phyloP scores from a whole-genome alignment of 75 land plant genomes.

The Azolla pinnata region DNA sequence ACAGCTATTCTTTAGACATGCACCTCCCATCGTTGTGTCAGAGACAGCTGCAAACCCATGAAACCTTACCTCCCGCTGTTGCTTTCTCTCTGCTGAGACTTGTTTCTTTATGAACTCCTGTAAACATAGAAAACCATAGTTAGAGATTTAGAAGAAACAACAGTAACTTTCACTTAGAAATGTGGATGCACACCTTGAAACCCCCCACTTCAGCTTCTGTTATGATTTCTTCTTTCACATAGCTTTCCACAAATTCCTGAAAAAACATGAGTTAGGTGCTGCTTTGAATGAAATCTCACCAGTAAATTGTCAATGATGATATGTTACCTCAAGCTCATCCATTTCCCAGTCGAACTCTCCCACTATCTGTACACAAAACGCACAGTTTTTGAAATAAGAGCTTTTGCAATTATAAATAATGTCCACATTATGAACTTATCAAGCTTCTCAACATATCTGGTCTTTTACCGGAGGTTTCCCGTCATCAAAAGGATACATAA shows the following conservation, averaged over 20 bases:
- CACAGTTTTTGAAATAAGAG: neutral
- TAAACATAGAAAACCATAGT: slow-evolving; percentile 7
- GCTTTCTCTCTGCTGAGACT: slow-evolving; percentile 51
- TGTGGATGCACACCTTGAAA: slow-evolving; percentile 49
- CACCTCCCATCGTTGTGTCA: neutral
- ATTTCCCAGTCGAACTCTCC: slow-evolving; percentile 86
- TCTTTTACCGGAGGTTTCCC: slow-evolving; percentile 66
- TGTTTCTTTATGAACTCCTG: slow-evolving; percentile 57
- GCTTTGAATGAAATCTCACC: slow-evolving; percentile 1
- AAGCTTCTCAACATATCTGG: neutral
- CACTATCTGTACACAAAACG: slow-evolving; percentile 41
- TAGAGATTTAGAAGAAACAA: neutral
- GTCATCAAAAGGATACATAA: slow-evolving; percentile 70
- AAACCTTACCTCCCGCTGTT: slow-evolving; percentile 61
- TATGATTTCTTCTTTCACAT: slow-evolving; percentile 55
- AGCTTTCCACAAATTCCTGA: slow-evolving; percentile 69
- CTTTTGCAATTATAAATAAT: neutral
- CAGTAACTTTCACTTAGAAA: neutral
- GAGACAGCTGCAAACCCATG: neutral
- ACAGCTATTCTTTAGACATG: neutral
- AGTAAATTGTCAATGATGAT: neutral
- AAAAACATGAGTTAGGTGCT: neutral
- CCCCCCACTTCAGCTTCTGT: slow-evolving; percentile 57
- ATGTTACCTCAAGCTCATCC: slow-evolving; percentile 72
- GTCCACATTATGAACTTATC: neutral